Evolutionary conservation across 352 stramenopile species (phyloP).

Genomic region (Pythium sukuiense): DNA sequence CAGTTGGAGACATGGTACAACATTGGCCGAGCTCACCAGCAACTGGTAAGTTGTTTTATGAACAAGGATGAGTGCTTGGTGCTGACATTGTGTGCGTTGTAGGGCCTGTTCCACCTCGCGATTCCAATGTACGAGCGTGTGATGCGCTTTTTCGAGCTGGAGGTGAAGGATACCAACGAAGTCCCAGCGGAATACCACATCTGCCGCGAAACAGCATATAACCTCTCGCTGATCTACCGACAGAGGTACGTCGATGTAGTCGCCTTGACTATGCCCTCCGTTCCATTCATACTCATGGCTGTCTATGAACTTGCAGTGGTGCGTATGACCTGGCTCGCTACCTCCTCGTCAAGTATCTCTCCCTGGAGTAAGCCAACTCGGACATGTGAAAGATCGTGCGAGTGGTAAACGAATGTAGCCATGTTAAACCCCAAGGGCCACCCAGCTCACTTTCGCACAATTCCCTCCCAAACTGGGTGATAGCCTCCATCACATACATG

Average conservation of each 20-base stretch:
- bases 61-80: not conserved
- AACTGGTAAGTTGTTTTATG: slow-evolving; percentile 55
- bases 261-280: not conserved
- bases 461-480: no score
- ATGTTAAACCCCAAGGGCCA: slow-evolving; percentile 9
- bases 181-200: slow-evolving; percentile 70
- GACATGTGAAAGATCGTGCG: not conserved
- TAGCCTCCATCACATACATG: no score
- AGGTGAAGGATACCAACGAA: slow-evolving; percentile 43
- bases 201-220: slow-evolving; percentile 85
- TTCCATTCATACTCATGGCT: not conserved
- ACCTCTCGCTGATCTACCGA: slow-evolving; percentile 87
- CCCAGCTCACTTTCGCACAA: not conserved
- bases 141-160: slow-evolving; percentile 73
- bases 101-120: slow-evolving; percentile 84
- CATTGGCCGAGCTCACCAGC: slow-evolving; percentile 81
- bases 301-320: slow-evolving; percentile 38
- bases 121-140: slow-evolving; percentile 89
- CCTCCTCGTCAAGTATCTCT: slow-evolving; percentile 83
- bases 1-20: slow-evolving; percentile 87
- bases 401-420: slow-evolving; percentile 6
- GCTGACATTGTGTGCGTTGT: not conserved
- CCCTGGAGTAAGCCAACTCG: slow-evolving; percentile 41
- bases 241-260: slow-evolving; percentile 49
- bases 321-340: slow-evolving; percentile 75